Base-by-base conservation (phyloP, 352 stramenopile genomes). In the Globisporangium lucens region DNA sequence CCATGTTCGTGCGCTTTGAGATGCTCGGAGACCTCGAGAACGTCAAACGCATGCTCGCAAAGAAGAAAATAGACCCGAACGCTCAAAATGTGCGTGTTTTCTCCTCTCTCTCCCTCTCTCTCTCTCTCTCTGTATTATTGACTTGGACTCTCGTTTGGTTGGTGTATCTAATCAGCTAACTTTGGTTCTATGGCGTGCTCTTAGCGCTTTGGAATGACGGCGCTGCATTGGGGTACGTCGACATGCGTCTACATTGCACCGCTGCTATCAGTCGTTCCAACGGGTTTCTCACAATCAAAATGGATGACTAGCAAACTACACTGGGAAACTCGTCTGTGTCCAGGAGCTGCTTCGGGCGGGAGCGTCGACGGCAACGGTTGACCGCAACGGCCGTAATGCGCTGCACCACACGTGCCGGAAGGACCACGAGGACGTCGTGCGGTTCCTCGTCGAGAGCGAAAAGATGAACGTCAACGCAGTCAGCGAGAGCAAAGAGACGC, bases 181-280 rank as follows among this genome's bases (percentile, higher is more conserved):
- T 20, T 43, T 22, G 46, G 49, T n/a, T 49, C 41, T n/a, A 10
- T 49, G 41, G 17, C 6, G 41, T n/a, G 41, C 13, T 22, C 47
- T 43, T 56, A 93, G 85, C 82, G 82, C 35, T 93, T 93, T 73
- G 85, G 83, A 13, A 93, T 93, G 85, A 91, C 81, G 10, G 85
- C 83, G 5, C 65, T 93, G 24, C 85, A 93, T 63, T 93, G 83
- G 83, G 83, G 84, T 93, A 29, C 33, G 91, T 82, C 81, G 82
- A 20, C 38, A 46, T 46, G 38, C 15, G 38, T 46, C 38, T 24
- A 24, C 24, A 24, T 24, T 24, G 24, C 24, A 24, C 24, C 24
- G 24, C 24, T 24, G 24, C 24, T 24, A 24, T 24, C 24, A 24
- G 24, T 24, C 24, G 24, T 24, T 24, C 24, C 0, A 24, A 24